Percentiles rank a stretch among this genome's conserved stretches.
Conservation (phyloP, 495 filamentous ascomycete species). For the Daldinia loculata region DNA sequence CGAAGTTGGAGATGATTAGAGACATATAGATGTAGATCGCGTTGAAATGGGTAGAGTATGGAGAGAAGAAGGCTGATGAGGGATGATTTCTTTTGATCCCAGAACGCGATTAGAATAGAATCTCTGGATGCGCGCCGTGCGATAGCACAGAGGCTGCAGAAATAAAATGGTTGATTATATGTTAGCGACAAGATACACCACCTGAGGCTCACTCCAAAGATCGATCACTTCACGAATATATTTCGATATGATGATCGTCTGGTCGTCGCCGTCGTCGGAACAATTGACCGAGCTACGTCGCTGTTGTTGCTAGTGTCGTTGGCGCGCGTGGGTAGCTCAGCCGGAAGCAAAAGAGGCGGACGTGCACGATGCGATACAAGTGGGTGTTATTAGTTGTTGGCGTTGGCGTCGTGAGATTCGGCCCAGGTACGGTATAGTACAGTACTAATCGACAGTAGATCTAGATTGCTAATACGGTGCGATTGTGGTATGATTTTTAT, state of each 20-base stretch:
- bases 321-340: conserved; percentile 24
- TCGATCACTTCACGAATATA: conserved; percentile 12
- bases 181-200: background rate
- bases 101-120: conserved; percentile 9
- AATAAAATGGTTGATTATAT: background rate
- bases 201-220: background rate
- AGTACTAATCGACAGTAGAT: background rate
- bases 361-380: conserved; percentile 41
- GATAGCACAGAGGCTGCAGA: background rate
- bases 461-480: conserved; percentile 12
- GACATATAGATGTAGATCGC: conserved; percentile 21
- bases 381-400: conserved; percentile 28
- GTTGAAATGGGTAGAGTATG: conserved; percentile 1
- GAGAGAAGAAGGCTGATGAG: background rate
- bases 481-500: conserved; percentile 19
- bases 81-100: background rate
- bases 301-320: conserved; percentile 13
- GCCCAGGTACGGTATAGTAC: conserved; percentile 19
- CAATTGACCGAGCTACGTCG: conserved; percentile 24
- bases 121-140: background rate
- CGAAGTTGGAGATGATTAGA: conserved; percentile 10
- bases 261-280: conserved; percentile 4
- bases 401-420: conserved; percentile 34
- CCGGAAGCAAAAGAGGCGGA: conserved; percentile 22
- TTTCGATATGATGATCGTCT: background rate